A percentile compares a stretch with the other conserved stretches of the same genome.
Evolutionary conservation across 75 land plant genomes (phyloP).

Genomic region (Cryptomeria japonica): DNA sequence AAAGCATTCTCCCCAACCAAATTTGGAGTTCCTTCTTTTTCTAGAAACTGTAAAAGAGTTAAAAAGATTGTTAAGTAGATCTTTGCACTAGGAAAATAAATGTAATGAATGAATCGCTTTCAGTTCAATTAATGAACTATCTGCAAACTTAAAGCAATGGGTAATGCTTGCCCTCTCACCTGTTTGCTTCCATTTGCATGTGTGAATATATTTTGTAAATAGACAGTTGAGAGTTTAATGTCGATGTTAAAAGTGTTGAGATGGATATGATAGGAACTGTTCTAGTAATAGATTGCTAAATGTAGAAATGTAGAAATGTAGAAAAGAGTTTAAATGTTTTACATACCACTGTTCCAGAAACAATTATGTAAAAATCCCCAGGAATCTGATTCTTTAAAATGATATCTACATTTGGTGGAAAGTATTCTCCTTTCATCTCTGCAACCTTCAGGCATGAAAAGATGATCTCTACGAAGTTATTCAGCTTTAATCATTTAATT

Average conservation of each 20-base stretch:
- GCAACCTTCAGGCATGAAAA: conserved; percentile 40
- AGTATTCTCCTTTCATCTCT: conserved; percentile 68
- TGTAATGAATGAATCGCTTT: conserved; percentile 2
- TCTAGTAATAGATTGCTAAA: neutral
- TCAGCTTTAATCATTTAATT: too few species aligned
- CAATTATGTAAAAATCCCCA: conserved; percentile 64
- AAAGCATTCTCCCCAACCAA: conserved; percentile 67
- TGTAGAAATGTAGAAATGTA: too few species aligned
- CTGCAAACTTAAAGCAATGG: too few species aligned
- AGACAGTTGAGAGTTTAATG: neutral
- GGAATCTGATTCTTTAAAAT: conserved; percentile 66
- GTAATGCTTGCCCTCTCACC: neutral
- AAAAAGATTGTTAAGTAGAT: neutral
- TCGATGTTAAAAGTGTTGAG: too few species aligned
- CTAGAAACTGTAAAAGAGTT: conserved; percentile 21
- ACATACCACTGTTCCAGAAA: conserved; percentile 56
- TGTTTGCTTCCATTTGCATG: conserved; percentile 13
- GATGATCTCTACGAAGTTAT: too few species aligned
- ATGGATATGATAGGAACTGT: neutral
- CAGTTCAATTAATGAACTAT: too few species aligned
- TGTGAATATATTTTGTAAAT: conserved; percentile 17
- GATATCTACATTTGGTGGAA: conserved; percentile 67
- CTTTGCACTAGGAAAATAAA: too few species aligned
- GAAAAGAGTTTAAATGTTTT: too few species aligned
- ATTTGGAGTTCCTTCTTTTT: conserved; percentile 37